Conservation (phyloP, 169 alveolate species). For the Fabrea salina region DNA sequence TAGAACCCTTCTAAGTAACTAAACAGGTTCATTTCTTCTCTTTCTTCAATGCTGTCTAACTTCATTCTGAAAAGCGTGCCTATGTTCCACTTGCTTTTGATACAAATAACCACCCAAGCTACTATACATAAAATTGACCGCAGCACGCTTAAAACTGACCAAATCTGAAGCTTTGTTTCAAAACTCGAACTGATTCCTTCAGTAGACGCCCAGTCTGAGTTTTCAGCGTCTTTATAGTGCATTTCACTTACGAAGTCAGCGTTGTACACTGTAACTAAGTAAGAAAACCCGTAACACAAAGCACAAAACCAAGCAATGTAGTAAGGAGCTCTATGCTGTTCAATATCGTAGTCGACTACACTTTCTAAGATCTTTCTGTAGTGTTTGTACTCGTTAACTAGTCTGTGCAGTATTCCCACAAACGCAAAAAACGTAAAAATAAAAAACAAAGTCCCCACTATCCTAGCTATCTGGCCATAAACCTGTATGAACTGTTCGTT, state of each 20-base stretch:
- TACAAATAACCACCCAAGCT: constrained; percentile 8
- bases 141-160: neutral
- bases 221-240: neutral
- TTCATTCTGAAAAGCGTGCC: constrained; percentile 18
- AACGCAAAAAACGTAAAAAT: constrained; percentile 8
- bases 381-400: constrained; percentile 1
- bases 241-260: neutral
- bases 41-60: neutral
- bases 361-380: neutral
- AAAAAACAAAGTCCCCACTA: constrained; percentile 1
- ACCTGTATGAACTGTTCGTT: neutral
- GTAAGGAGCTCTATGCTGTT: constrained; percentile 11
- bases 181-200: neutral
- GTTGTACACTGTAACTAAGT: neutral
- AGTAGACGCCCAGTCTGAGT: neutral
- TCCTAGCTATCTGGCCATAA: neutral
- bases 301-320: constrained; percentile 10
- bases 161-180: neutral
- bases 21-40: neutral
- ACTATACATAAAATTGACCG: neutral
- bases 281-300: constrained; percentile 7
- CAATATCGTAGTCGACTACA: neutral
- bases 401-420: constrained; percentile 1
- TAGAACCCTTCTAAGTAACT: neutral
- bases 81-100: constrained; percentile 10